Percentiles rank a stretch among this genome's conserved stretches.
phyloP scores from a whole-genome alignment of 352 stramenopile species.

The Phytopythium boreale region DNA sequence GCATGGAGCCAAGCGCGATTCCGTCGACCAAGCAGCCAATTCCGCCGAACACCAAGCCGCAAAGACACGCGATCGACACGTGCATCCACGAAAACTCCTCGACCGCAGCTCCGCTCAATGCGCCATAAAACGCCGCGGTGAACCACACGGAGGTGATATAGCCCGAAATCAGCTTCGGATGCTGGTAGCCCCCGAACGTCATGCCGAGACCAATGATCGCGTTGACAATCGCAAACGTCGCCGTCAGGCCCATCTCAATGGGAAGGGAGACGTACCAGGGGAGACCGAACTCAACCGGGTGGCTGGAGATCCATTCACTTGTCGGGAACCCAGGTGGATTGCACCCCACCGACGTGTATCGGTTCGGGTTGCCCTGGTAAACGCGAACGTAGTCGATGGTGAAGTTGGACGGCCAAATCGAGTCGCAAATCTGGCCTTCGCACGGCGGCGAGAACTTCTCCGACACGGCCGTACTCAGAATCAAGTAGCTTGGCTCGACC shows the following conservation, averaged over 20 bases:
- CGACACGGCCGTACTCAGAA: constrained; percentile 97
- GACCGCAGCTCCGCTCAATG: constrained; percentile 45
- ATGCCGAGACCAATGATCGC: constrained; percentile 49
- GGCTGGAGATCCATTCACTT: constrained; percentile 88
- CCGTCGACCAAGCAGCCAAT: constrained; percentile 60
- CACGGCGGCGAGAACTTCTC: constrained; percentile 94
- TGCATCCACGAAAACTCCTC: constrained; percentile 70
- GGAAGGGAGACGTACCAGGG: constrained; percentile 78
- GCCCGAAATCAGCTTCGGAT: constrained; percentile 45
- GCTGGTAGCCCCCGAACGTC: constrained; percentile 47
- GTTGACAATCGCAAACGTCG: constrained; percentile 61
- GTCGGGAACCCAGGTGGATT: constrained; percentile 90
- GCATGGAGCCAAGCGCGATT: constrained; percentile 52
- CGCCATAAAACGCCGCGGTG: constrained; percentile 65
- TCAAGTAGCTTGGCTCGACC: constrained; percentile 96
- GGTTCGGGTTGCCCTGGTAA: constrained; percentile 91
- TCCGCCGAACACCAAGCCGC: constrained; percentile 66
- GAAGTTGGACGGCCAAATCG: constrained; percentile 89
- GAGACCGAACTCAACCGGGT: constrained; percentile 82
- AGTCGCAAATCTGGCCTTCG: constrained; percentile 91
- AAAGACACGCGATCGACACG: constrained; percentile 57
- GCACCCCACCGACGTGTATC: constrained; percentile 92
- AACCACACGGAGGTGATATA: constrained; percentile 66
- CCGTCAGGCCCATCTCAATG: constrained; percentile 38
- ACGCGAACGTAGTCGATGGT: constrained; percentile 95